Percentiles rank a stretch among this genome's conserved stretches.
These are phyloP conservation scores for Penicillium sp. DNA, from an alignment of 2,329 filamentous ascomycete species.

Conservation along the genomic window DNA sequence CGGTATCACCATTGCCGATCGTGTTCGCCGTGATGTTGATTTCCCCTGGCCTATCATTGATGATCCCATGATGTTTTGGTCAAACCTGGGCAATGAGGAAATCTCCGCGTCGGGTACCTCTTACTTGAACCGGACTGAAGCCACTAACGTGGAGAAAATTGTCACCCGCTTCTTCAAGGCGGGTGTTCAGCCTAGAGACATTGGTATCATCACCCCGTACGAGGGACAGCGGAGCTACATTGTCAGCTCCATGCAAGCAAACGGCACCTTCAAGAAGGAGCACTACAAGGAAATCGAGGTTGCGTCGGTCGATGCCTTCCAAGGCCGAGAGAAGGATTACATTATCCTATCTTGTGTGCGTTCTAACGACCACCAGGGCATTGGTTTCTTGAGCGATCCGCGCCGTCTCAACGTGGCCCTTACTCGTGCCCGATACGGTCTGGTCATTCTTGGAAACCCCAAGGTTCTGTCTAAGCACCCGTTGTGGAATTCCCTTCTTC, in stretches of 20 bases:
- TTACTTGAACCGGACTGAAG: constrained; percentile 95
- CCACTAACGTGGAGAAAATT: constrained; percentile 96
- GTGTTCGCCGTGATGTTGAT: constrained; percentile 87
- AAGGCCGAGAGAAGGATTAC: constrained; percentile 97
- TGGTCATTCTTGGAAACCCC: constrained; percentile 95
- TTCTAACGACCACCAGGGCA: constrained; percentile 98
- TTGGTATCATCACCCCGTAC: constrained; percentile 97
- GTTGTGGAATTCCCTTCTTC: constrained; percentile 89
- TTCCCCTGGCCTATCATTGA: constrained; percentile 96
- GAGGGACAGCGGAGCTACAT: constrained; percentile 98
- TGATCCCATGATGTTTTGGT: constrained; percentile 99
- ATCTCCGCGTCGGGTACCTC: constrained; percentile 97
- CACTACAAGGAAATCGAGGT: constrained; percentile 98
- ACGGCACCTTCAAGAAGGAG: constrained; percentile 96
- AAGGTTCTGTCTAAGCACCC: constrained; percentile 98
- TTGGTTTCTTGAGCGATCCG: constrained; percentile 96
- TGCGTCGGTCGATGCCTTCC: constrained; percentile 96
- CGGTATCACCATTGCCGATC: constrained; percentile 83
- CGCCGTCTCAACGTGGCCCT: constrained; percentile 95
- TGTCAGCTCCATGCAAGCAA: constrained; percentile 98
- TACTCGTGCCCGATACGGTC: constrained; percentile 92
- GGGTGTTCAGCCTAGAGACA: constrained; percentile 86
- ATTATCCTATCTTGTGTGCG: constrained; percentile 97
- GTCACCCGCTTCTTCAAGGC: constrained; percentile 99
- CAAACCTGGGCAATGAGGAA: constrained; percentile 93